Base-by-base conservation (phyloP, 768 basidiomycete species). In the Trametes cubensis region DNA sequence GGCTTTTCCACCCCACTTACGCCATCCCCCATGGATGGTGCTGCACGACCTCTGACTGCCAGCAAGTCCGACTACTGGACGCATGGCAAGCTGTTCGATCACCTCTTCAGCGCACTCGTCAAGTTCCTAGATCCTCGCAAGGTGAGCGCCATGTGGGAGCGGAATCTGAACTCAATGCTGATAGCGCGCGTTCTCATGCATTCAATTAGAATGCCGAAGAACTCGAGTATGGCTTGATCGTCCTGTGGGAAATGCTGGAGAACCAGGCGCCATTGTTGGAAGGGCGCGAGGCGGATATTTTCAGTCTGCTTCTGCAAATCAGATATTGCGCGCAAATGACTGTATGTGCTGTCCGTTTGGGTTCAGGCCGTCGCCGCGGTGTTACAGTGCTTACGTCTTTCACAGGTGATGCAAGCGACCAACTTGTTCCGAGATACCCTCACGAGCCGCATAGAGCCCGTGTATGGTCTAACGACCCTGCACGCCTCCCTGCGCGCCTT, bases 391-490 rank as follows among this genome's bases (percentile, higher is more conserved):
- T 57, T 64, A 64, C 63, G 63, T 64, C 52, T 54, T 30, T 53
- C 57, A 20, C 60, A 94, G 92, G 86, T 94, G 41, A 79, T 92
- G 55, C 90, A 93, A 71, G 92, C 90, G 5, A 92, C 92, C 14
- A 91, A 84, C 67, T 84, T 86, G 2, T 87, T 94, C 64, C 88
- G 92, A 44, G 91, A 94, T 72, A 80, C 81, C 18, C 78, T 94
- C 39, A 84, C 89, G 23, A 76, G 80, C 11, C 86, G 83, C 64
- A 83, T 89, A 66, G 93, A 91, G 63, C 89, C 93, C 20, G 89
- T 94, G 21, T 93, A 91, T 67, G 92, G 92, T 7, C 74, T 94
- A 66, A 92, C 90, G 15, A 93, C 89, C 6, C 82, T 93, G 78
- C 90, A 93, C 63, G 87, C 86, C 30, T 84, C 83, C 68, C 70